Conservation (phyloP, 2,329 filamentous ascomycete species). For the Aspergillus terreus region DNA sequence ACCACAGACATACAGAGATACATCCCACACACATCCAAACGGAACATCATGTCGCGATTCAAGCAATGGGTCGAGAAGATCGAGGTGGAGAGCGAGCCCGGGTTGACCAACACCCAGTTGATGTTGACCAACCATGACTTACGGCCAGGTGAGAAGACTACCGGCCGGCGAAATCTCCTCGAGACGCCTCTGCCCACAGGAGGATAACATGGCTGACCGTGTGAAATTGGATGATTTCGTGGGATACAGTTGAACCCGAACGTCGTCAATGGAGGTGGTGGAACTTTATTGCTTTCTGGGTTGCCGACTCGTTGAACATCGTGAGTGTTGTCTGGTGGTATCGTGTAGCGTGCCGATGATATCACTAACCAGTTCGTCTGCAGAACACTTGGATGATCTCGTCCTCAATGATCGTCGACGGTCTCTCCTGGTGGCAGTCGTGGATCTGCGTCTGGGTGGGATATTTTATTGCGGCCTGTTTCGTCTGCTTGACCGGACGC, state of each 20-base stretch:
- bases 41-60: constrained; percentile 23
- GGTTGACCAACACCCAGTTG: constrained; percentile 72
- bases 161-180: constrained; percentile 4
- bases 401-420: constrained; percentile 71
- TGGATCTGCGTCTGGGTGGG: constrained; percentile 87
- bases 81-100: constrained; percentile 70
- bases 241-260: constrained; percentile 65
- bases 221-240: constrained; percentile 14
- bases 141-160: constrained; percentile 52
- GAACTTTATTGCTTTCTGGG: constrained; percentile 88
- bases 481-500: constrained; percentile 73
- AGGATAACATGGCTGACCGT: constrained; percentile 8
- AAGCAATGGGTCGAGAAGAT: constrained; percentile 51
- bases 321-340: constrained; percentile 27
- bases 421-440: constrained; percentile 87
- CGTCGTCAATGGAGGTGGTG: constrained; percentile 79
- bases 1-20: background rate
- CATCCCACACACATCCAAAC: background rate
- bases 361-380: background rate
- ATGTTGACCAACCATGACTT: constrained; percentile 86
- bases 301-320: constrained; percentile 81
- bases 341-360: background rate
- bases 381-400: constrained; percentile 92
- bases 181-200: constrained; percentile 5
- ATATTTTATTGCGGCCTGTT: constrained; percentile 71